Evolutionary conservation across 2,329 filamentous ascomycete species (phyloP), one percentile per base, ranked within the genome.

Genomic region (Xylaria sp.): DNA sequence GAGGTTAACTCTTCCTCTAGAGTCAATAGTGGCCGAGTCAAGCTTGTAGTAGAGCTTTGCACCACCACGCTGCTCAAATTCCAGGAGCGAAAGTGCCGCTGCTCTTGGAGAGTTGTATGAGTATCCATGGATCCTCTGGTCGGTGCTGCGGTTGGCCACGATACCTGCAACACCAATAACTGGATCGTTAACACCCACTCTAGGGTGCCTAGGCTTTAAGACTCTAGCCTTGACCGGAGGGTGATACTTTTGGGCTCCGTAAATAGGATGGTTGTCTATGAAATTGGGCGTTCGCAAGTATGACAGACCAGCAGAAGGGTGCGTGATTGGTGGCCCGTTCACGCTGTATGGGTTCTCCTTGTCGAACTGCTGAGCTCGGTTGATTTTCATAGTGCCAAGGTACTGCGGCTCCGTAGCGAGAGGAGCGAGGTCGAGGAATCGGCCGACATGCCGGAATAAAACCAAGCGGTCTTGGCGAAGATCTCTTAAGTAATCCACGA

Each of bases 391-490:
- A 45, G 69, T 74, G 67, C 71, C 69, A 12, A 71, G 27, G 77
- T 72, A 14, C 75, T 76, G 61, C 74, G 76, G 39, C 65, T 73
- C 32, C 75, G 77, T 69, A 7, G 61, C 56, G 36, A 89, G 75
- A 0, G 87, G 87, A 1, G 86, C 86, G 17, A 91, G 83, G 73
- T 91, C 89, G 59, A 91, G 81, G 77, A 90, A 91, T 65, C 84
- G 82, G 74, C 87, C 84, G 53, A 91, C 85, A 50, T 86, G 78
- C 6, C 81, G 81, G 76, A 85, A 89, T 2, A 91, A 79, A 7
- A 80, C 78, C 9, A 80, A 75, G 5, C 84, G 83, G 65, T 89
- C 83, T 65, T 81, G 74, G 39, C 89, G 87, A 61, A 90, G 78
- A 51, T 78, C 77, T 67, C 85, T 85, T 68, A 90, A 75, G 73